These are phyloP conservation scores for Diaporthe sp. DNA, from an alignment of 2,329 filamentous ascomycete genomes.

Conservation along the genomic window DNA sequence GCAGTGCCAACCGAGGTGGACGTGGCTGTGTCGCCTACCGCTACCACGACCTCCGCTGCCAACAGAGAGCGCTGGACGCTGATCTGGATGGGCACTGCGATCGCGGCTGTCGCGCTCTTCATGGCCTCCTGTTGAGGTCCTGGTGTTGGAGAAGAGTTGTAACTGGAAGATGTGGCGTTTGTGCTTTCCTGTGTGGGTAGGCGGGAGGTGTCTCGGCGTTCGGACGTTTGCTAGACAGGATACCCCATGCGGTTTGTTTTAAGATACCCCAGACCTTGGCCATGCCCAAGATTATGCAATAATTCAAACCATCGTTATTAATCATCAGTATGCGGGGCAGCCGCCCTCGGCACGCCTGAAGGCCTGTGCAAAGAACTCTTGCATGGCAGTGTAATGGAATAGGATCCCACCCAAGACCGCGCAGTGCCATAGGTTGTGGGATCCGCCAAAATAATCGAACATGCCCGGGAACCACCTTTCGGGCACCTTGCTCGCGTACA, in stretches of 20 bases:
- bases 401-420: constrained; percentile 95
- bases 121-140: constrained; percentile 47
- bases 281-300: constrained; percentile 19
- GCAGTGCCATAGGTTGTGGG: constrained; percentile 97
- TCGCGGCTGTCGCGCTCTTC: constrained; percentile 46
- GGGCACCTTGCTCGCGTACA: constrained; percentile 93
- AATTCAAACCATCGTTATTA: not conserved
- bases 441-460: constrained; percentile 95
- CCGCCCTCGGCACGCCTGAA: constrained; percentile 76
- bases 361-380: constrained; percentile 88
- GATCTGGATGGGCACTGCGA: constrained; percentile 45
- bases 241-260: constrained; percentile 29
- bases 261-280: constrained; percentile 36
- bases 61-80: constrained; percentile 45
- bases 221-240: constrained; percentile 25
- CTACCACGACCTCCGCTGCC: constrained; percentile 41
- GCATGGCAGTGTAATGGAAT: constrained; percentile 98
- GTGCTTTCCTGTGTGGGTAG: not conserved
- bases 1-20: not conserved
- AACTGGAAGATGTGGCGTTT: not conserved
- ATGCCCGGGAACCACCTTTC: constrained; percentile 93
- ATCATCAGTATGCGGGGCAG: constrained; percentile 64
- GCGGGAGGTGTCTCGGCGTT: not conserved
- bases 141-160: not conserved
- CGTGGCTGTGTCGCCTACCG: constrained; percentile 2